Base-by-base conservation (phyloP, 1,284 basidiomycete species). In the Irpex lacteus region DNA sequence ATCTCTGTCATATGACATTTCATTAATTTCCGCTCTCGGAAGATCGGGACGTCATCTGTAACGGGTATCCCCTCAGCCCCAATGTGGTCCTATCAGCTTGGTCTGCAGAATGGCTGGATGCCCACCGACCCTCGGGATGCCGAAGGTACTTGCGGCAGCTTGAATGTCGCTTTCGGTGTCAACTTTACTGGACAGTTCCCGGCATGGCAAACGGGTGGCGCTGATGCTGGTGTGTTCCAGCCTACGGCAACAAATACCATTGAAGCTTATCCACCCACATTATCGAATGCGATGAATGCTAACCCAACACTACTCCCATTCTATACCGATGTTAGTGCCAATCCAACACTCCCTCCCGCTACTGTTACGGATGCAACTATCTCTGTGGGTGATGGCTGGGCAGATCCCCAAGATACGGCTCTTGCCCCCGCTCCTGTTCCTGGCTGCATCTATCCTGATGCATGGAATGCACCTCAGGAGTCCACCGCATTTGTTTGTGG, bases 191-290 rank as follows among this genome's bases (percentile, higher is more conserved):
- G 87, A 4, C 79, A 78, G 1, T 88, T 86, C 78, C 72, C 82
- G 70, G 64, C 85, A 4, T 94, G 89, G 82, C 89, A 90, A 73
- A 93, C 90, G 0, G 94, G 94, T 59, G 92, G 90, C 13, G 74
- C 81, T 32, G 89, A 87, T 2, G 87, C 91, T 53, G 88, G 87
- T 2, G 79, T 77, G 2, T 84, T 90, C 63, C 72, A 80, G 3
- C 75, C 87, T 4, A 74, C 81, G 40, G 81, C 80, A 38, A 78
- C 82, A 4, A 73, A 78, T 3, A 72, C 72, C 2, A 87, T 85
- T 72, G 72, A 75, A 4, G 76, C 78, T 3, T 91, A 85, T 78
- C 89, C 89, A 9, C 72, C 81, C 3, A 74, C 77, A 21, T 78
- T 90, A 54, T 78, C 76, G 62, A 80, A 79, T 64, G 83, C 73